Base-by-base conservation (phyloP, 805 yeast genomes). In the Yamadazyma sp. region DNA sequence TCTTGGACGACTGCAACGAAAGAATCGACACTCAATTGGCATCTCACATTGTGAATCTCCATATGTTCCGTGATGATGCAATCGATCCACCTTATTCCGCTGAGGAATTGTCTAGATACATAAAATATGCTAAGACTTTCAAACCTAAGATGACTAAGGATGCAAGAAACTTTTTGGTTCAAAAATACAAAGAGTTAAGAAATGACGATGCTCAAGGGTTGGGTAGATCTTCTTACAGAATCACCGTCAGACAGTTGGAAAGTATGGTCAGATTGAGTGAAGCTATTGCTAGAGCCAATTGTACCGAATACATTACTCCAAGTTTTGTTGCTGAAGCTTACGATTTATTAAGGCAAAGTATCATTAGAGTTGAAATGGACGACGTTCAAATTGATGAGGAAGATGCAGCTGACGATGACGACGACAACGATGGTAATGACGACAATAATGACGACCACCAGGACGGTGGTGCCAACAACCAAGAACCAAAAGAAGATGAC, bases 251-350 rank as follows among this genome's bases (percentile, higher is more conserved):
- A 71, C 99, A 93, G 59, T 73, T 93, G 53, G 99, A 91, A 64
- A 83, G 93, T 37, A 78, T 90, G 89, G 83, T 93, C 48, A 77
- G 99, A 56, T 72, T 93, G 42, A 81, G 93, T 3, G 99, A 93
- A 59, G 98, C 96, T 1, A 90, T 93, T 62, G 98, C 99, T 1
- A 75, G 96, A 48, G 97, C 98, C 18, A 93, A 91, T 61, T 90
- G 98, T 63, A 85, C 90, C 13, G 93, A 86, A 46, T 89, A 80
- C 45, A 82, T 89, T 37, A 80, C 91, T 0, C 86, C 91, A 6
- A 73, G 74, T 23, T 86, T 88, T 59, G 98, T 91, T 30, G 84
- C 90, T 3, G 98, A 93, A 57, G 99, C 99, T 0, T 89, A 84
- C 59, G 91, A 84, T 53, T 67, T 93, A 45, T 70, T 93, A 51